Evolutionary conservation across 108 stramenopile species (phyloP), one percentile per base, ranked within the genome.

Genomic region (Cylindrotheca fusiformis): DNA sequence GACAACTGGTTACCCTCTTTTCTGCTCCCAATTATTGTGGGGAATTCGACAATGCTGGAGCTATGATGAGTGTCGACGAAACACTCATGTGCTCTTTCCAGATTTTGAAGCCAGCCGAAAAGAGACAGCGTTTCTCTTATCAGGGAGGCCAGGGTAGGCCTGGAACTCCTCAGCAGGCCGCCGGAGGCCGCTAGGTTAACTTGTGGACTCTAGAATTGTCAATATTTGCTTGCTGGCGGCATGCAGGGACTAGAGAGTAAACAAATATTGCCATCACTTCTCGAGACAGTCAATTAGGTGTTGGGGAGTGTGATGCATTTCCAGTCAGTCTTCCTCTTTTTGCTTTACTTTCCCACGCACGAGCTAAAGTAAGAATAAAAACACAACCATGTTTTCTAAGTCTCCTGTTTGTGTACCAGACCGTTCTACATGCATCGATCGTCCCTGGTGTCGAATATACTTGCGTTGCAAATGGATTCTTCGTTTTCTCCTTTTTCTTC

Each of bases 11-110:
- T 4, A 99, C 99, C 1, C 78, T 99, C 58, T 99, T 99, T 71
- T 95, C 94, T 32, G 98, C 98, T 2, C 98, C 98, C 23, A 99
- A 99, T 79, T 99, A 99, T 65, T 99, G 98, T 63, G 98, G 98
- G 30, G 98, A 99, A 82, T 99, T 99, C 65, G 96, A 99, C 63
- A 99, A 99, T 60, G 99, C 99, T 6, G 99, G 99, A 30, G 99
- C 98, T 21, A 99, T 99, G 99, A 99, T 99, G 99, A 96, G 95
- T 77, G 99, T 99, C 51, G 99, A 99, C 69, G 99, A 99, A 57
- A 98, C 98, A 0, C 94, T 99, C 66, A 99, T 99, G 99, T 99
- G 99, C 77, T 96, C 94, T 27, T 99, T 99, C 67, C 99, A 99
- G 80, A 99, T 99, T 73, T 72, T 99, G 60, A 99, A 99, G 87